Conservation (phyloP, 2,329 filamentous ascomycete genomes). For the Metarhizium humberi region DNA sequence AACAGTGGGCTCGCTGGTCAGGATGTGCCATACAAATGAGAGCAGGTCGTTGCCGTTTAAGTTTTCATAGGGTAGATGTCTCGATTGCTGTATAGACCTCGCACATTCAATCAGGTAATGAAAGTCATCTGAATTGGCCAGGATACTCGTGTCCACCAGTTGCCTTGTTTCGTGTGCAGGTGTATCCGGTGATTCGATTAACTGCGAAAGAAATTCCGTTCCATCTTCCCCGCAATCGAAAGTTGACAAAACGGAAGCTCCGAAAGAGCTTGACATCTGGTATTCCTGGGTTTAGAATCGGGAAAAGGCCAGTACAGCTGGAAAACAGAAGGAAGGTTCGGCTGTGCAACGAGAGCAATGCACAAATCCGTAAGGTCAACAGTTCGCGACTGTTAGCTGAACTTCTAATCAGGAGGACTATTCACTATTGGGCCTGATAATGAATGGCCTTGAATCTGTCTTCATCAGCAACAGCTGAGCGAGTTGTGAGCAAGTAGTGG, state of each 20-base stretch:
- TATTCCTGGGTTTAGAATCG: neutral
- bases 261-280: slow-evolving; percentile 2
- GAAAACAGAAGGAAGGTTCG: neutral
- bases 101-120: slow-evolving; percentile 24
- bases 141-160: slow-evolving; percentile 21
- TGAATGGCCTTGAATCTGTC: too few species aligned
- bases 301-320: neutral
- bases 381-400: too few species aligned
- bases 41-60: slow-evolving; percentile 25
- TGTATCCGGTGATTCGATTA: slow-evolving; percentile 18
- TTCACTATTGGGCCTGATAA: too few species aligned
- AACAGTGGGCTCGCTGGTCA: slow-evolving; percentile 7
- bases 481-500: too few species aligned
- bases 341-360: neutral
- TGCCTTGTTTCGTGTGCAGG: slow-evolving; percentile 16
- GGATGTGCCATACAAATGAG: slow-evolving; percentile 19
- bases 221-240: slow-evolving; percentile 24
- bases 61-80: slow-evolving; percentile 7
- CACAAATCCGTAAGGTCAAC: too few species aligned
- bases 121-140: slow-evolving; percentile 25
- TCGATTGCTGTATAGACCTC: slow-evolving; percentile 15
- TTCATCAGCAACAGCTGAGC: too few species aligned
- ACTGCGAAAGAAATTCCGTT: slow-evolving; percentile 20
- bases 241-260: slow-evolving; percentile 7
- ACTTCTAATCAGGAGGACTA: too few species aligned